A percentile compares a stretch with the other conserved stretches of the same genome.
phyloP scores from a whole-genome alignment of 2,329 filamentous ascomycete genomes.

The Exserohilum turcica region DNA sequence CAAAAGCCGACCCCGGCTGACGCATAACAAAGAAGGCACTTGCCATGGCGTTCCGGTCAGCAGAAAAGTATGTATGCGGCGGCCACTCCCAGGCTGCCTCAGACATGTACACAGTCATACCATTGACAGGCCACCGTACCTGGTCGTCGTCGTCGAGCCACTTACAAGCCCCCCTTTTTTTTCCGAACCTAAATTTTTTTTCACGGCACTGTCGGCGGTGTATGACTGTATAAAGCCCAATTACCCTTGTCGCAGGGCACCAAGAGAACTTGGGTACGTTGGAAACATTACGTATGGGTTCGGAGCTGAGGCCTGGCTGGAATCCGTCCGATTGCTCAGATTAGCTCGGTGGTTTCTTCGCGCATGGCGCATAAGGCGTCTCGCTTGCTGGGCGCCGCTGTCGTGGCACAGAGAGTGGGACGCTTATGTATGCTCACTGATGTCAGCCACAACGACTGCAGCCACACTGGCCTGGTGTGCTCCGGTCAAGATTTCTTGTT shows the following conservation, averaged over 20 bases:
- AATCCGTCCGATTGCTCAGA: conserved; percentile 12
- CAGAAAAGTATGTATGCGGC: conserved; percentile 1
- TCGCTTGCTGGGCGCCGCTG: conserved; percentile 6
- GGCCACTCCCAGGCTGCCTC: background rate
- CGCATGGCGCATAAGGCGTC: background rate
- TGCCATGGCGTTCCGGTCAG: conserved; percentile 4
- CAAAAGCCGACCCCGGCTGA: background rate
- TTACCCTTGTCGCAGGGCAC: background rate
- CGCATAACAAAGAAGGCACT: background rate
- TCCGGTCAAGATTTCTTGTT: background rate
- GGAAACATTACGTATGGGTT: conserved; percentile 1
- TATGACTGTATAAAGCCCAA: background rate
- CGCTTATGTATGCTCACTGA: conserved; percentile 1
- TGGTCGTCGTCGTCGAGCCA: background rate
- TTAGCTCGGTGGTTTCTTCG: background rate
- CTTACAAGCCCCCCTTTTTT: background rate
- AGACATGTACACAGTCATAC: background rate
- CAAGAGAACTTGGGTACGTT: background rate
- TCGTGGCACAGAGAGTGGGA: conserved; percentile 8
- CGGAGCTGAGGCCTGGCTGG: background rate
- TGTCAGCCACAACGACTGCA: conserved; percentile 10
- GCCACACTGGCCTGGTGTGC: conserved; percentile 6
- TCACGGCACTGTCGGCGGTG: conserved; percentile 1
- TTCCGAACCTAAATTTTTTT: background rate
- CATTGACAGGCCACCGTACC: background rate